These are phyloP conservation scores for Cnidoscolus chayamansa DNA, from an alignment of 441 rosid species.

Conservation along the genomic window DNA sequence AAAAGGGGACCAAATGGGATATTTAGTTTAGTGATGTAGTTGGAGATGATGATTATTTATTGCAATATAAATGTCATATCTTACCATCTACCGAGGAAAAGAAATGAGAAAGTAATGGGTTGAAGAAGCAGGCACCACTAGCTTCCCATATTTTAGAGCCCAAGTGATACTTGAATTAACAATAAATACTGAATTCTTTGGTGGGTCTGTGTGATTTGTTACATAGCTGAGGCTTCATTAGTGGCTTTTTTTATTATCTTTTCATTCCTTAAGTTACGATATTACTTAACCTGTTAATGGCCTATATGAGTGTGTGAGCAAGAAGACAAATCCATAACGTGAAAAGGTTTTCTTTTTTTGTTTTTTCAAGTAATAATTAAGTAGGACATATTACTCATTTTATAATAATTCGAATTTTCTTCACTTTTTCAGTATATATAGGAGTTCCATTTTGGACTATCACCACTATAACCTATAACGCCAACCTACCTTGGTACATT, in stretches of 20 bases:
- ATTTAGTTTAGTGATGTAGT: no score
- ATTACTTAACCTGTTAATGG: no score
- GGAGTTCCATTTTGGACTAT: slow-evolving; percentile 27
- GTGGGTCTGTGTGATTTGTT: no score
- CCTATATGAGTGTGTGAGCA: no score
- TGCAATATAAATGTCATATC: background rate
- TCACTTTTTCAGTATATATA: background rate
- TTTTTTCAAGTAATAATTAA: no score
- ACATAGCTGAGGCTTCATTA: no score
- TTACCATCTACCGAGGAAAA: background rate
- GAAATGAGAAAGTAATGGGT: no score
- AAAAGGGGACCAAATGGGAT: background rate
- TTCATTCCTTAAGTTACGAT: background rate
- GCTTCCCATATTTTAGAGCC: background rate
- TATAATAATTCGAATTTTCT: no score
- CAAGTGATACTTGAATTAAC: background rate
- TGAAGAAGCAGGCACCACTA: background rate
- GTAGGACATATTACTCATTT: no score
- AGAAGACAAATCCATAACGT: no score
- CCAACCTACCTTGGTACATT: slow-evolving; percentile 20
- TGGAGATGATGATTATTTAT: background rate
- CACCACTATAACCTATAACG: slow-evolving; percentile 19
- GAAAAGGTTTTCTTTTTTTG: no score
- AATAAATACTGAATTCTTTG: no score
- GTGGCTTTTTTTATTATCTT: background rate